Base-by-base conservation (phyloP, 768 basidiomycete genomes). In the Boletus pseudopeckii region DNA sequence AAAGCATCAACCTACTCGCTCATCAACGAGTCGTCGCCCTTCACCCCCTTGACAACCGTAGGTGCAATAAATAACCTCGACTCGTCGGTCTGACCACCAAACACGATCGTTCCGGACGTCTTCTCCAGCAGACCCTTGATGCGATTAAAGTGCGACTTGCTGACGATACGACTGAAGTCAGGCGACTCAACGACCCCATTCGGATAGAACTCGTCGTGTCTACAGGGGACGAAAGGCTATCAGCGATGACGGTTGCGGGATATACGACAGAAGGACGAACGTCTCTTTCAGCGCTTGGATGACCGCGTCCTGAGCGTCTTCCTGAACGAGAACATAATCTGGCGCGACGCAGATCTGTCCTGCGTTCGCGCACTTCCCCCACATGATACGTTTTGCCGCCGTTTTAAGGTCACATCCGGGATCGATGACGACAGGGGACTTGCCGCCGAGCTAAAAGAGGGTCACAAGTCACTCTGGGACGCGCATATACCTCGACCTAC, bases 301-400 rank as follows among this genome's bases (percentile, higher is more conserved):
- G 22, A 79, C 55, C 30, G 55, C 61, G 26, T 76, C 77, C 52
- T 79, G 70, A n/a, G 70, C 65, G 7, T 64, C 65, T 34, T 70
- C 67, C 6, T 72, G 75, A 9, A 83, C 71, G n/a, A 82, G 72
- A 20, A 77, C 59, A 55, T 81, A 81, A 57, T 82, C 80, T 1
- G 81, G 80, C 5, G 87, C 82, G 4, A 85, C 75, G 53, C 91
- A 93, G 1, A 83, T 83, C 73, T 92, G 81, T 3, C 92, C 92
- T 0, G 81, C 82, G 59, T 94, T 94, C n/a, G 73, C 68, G 44
- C 74, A 71, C 61, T 90, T 90, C n/a, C 90, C 90, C 88, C 89
- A 92, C 34, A 92, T 67, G 41, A 94, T 75, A n/a, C 91, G 78
- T 40, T 77, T 79, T 3, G 88, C 88, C 0, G 85, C 77, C 5